A percentile compares a stretch with the other conserved stretches of the same genome.
Conservation (phyloP, 257 asterid species). For the Datura wrightii region DNA sequence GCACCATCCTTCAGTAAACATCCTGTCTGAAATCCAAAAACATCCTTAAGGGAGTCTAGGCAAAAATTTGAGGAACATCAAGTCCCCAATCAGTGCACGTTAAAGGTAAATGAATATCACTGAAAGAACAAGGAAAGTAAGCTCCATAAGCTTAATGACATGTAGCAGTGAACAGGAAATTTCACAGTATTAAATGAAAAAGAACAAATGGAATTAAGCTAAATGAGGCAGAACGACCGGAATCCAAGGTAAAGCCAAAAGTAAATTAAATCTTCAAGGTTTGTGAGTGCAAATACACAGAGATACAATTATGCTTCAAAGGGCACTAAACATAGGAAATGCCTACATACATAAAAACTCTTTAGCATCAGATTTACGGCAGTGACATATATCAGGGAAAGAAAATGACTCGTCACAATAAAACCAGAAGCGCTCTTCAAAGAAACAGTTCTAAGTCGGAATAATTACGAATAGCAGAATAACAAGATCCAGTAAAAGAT, state of each 20-base stretch:
- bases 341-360: not conserved
- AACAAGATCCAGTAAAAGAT: not conserved
- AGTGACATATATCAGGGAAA: not conserved
- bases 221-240: not conserved
- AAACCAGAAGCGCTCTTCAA: not conserved
- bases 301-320: slow-evolving; percentile 12
- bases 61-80: not conserved
- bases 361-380: not conserved
- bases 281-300: not conserved
- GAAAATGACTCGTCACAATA: slow-evolving; percentile 1
- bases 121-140: not conserved
- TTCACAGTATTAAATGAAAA: not conserved
- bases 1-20: slow-evolving; percentile 48
- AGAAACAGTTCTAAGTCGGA: not conserved
- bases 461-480: not conserved
- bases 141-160: not conserved
- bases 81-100: not conserved
- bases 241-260: slow-evolving; percentile 16
- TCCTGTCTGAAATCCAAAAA: slow-evolving; percentile 55
- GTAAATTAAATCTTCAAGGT: not conserved
- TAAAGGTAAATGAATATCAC: not conserved
- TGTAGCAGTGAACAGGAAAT: not conserved
- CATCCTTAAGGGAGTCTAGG: not conserved
- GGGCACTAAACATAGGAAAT: not conserved
- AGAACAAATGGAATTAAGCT: not conserved